Base-by-base conservation (phyloP, 352 stramenopile genomes). In the Globisporangium solare region DNA sequence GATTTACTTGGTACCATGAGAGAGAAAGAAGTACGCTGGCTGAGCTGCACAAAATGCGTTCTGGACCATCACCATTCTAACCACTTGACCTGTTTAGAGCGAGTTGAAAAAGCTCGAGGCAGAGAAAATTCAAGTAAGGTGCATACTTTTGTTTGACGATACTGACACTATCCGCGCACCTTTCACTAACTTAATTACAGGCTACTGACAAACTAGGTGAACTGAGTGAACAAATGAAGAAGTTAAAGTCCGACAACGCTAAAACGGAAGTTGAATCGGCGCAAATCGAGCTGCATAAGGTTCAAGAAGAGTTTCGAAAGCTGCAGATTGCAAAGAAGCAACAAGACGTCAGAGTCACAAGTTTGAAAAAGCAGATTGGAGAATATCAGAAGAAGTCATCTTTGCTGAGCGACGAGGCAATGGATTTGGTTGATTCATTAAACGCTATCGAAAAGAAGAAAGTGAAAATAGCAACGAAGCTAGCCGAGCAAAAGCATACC, bases 1-100 rank as follows among this genome's bases (percentile, higher is more conserved):
- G 20, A 18, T 8, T 20, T 63, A 22, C 27, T 22, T 3, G 43
- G 41, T 0, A 14, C 39, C 20, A n/a, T 58, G 57, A 45, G 42
- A 43, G 57, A 57, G 24, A 58, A 63, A 49, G 49, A 63, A 54
- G 57, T 63, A 24, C 18, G 56, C 47, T 27, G 10, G 13, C n/a
- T 15, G 3, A n/a, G 12, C 18, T 21, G 17, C 12, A 4, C 11
- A n/a, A 5, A 12, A 14, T 37, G 13, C 3, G 17, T 39, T 18
- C 2, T 7, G 15, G 14, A 31, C 31, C 15, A n/a, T 24, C 8
- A 15, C 18, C 8, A 53, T 11, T 20, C 41, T 37, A 40, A 15
- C 17, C 15, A 35, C 27, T 7, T n/a, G 7, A 27, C 3, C 14
- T n/a, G 2, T 17, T 15, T 21, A 63, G 57, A 15, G 3, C 35